Percentiles rank a stretch among this genome's conserved stretches.
These are phyloP conservation scores for Globisporangium perplexum DNA, from an alignment of 352 stramenopile genomes.

Conservation along the genomic window DNA sequence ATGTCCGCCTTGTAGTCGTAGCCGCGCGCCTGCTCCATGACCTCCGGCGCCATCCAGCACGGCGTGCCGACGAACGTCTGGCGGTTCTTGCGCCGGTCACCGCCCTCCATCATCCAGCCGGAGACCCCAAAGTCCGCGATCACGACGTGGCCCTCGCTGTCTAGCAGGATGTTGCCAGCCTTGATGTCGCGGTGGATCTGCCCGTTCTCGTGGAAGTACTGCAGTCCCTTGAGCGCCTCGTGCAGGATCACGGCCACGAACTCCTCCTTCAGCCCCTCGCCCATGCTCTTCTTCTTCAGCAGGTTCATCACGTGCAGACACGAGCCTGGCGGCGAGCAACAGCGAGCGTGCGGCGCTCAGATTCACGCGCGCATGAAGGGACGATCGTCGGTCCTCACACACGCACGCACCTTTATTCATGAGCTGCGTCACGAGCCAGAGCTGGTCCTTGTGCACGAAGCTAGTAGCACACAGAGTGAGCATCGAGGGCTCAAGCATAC, in stretches of 20 bases:
- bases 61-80: constrained; percentile 98
- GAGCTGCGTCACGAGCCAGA: constrained; percentile 98
- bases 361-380: too few relatives aligned
- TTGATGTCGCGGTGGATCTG: constrained; percentile 99
- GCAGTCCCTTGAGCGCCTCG: constrained; percentile 94
- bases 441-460: constrained; percentile 96
- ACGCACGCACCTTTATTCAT: constrained; percentile 93
- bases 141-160: constrained; percentile 92
- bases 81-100: constrained; percentile 91
- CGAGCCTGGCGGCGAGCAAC: constrained; percentile 47
- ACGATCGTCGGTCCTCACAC: neutral
- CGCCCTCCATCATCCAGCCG: constrained; percentile 96
- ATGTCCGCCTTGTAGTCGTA: constrained; percentile 98
- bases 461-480: constrained; percentile 15
- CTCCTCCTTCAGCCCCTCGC: constrained; percentile 90
- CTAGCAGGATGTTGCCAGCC: constrained; percentile 96
- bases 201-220: constrained; percentile 99
- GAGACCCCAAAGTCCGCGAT: constrained; percentile 99
- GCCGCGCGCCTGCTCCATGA: constrained; percentile 89
- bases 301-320: constrained; percentile 97
- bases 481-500: neutral
- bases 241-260: constrained; percentile 97
- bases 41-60: constrained; percentile 94
- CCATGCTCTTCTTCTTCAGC: constrained; percentile 87
- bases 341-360: neutral